phyloP scores from a whole-genome alignment of 345 rosid genomes.

The Citrus maxima region DNA sequence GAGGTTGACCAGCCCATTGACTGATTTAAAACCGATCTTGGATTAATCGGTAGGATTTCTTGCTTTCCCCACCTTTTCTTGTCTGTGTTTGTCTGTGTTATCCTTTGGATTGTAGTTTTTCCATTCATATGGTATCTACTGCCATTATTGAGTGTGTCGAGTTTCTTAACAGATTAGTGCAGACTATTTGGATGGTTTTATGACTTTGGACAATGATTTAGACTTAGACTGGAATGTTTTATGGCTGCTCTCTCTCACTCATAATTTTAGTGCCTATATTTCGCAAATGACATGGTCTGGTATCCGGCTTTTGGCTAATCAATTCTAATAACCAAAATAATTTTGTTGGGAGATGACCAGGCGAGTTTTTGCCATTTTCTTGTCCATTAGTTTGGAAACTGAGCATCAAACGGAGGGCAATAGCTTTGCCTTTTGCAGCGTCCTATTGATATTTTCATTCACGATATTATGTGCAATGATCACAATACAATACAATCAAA shows the following conservation, averaged over 20 bases:
- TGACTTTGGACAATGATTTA: background rate
- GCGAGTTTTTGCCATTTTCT: too few species aligned
- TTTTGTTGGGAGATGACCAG: too few species aligned
- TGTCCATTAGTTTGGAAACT: too few species aligned
- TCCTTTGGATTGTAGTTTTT: background rate
- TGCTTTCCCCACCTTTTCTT: slow-evolving; percentile 14
- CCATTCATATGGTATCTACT: background rate
- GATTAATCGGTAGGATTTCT: slow-evolving; percentile 6
- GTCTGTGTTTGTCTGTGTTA: slow-evolving; percentile 12
- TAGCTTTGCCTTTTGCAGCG: too few species aligned
- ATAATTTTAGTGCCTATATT: too few species aligned
- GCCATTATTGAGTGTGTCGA: background rate
- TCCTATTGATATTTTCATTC: too few species aligned
- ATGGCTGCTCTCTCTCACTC: background rate
- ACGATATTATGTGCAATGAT: too few species aligned
- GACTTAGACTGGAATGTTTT: background rate
- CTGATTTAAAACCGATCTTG: slow-evolving; percentile 12
- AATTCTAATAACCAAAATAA: too few species aligned
- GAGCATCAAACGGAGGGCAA: too few species aligned
- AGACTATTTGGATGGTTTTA: slow-evolving; percentile 13
- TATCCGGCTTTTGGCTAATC: too few species aligned
- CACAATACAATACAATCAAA: too few species aligned
- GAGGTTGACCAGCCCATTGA: slow-evolving; percentile 37
- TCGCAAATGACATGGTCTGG: too few species aligned
- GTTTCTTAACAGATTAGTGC: slow-evolving; percentile 8